A percentile compares a stretch with the other conserved stretches of the same genome.
phyloP scores from a whole-genome alignment of 768 basidiomycete species.

The Leccinum obscurum region DNA sequence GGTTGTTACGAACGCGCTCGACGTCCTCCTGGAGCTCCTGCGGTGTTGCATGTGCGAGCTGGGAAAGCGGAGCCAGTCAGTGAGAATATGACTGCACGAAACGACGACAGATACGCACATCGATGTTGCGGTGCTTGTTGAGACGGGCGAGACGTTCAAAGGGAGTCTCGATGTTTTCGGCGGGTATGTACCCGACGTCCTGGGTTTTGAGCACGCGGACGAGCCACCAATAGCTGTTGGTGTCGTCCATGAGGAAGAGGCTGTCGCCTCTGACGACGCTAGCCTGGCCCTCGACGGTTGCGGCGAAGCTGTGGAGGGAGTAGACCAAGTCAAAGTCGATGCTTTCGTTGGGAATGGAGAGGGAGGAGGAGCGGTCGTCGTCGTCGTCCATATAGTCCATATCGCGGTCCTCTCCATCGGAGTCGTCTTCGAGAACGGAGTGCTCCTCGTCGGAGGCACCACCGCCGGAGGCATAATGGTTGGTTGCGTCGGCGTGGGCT shows the following conservation, averaged over 20 bases:
- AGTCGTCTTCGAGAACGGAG: constrained; percentile 84
- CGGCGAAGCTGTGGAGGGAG: constrained; percentile 93
- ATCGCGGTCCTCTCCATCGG: constrained; percentile 69
- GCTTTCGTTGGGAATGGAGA: constrained; percentile 87
- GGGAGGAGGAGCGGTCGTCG: constrained; percentile 75
- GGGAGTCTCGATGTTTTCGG: constrained; percentile 98
- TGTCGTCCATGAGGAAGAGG: constrained; percentile 95
- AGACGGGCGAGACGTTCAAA: constrained; percentile 93
- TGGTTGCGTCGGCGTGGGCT: constrained; percentile 48
- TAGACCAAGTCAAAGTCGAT: constrained; percentile 94
- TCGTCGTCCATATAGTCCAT: constrained; percentile 70
- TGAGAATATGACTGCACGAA: neutral
- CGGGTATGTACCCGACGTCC: constrained; percentile 99
- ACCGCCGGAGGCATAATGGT: constrained; percentile 33
- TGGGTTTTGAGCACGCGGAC: constrained; percentile 98
- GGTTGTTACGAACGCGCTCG: constrained; percentile 54
- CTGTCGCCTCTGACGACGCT: constrained; percentile 99
- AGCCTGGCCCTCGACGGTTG: constrained; percentile 97
- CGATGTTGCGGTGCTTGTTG: constrained; percentile 97
- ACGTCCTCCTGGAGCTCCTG: constrained; percentile 60
- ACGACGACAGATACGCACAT: constrained; percentile 53
- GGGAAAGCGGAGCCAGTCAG: neutral
- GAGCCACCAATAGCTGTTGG: constrained; percentile 99
- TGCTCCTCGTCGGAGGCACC: constrained; percentile 71
- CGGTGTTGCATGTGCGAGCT: constrained; percentile 37